Evolutionary conservation across 2,329 filamentous ascomycete genomes (phyloP).

Genomic region (Lasiodiplodia citricola): DNA sequence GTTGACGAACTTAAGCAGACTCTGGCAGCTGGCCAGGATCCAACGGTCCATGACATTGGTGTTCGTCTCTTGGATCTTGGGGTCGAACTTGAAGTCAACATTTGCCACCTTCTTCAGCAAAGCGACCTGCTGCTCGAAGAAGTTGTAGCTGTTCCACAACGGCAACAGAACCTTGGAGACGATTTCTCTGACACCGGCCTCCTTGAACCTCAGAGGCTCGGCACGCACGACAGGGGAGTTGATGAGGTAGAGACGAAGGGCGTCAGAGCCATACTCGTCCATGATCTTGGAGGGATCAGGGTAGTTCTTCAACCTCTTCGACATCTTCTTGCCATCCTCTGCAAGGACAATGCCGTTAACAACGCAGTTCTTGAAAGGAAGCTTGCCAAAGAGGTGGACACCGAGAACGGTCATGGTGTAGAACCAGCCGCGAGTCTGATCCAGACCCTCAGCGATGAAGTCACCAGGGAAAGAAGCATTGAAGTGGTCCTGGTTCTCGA

Average conservation of each 20-base stretch:
- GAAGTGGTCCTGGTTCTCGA: constrained; percentile 84
- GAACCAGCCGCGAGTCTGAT: constrained; percentile 97
- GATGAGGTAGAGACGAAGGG: constrained; percentile 92
- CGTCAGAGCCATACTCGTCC: constrained; percentile 87
- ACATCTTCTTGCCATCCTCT: constrained; percentile 98
- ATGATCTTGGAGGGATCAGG: constrained; percentile 85
- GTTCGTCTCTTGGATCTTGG: constrained; percentile 74
- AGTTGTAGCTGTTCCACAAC: constrained; percentile 96
- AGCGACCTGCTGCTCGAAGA: constrained; percentile 87
- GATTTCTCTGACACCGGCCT: constrained; percentile 90
- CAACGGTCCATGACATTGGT: constrained; percentile 95
- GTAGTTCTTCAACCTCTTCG: constrained; percentile 95
- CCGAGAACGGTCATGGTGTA: constrained; percentile 90
- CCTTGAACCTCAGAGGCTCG: constrained; percentile 89
- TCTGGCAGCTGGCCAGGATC: constrained; percentile 93
- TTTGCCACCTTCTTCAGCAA: constrained; percentile 85
- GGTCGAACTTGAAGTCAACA: constrained; percentile 79
- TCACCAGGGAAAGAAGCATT: constrained; percentile 84
- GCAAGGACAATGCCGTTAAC: constrained; percentile 94
- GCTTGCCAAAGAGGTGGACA: constrained; percentile 81
- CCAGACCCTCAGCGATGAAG: constrained; percentile 91
- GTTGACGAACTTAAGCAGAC: constrained; percentile 88
- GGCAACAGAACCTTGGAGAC: constrained; percentile 89
- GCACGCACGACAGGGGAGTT: constrained; percentile 94
- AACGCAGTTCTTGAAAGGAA: constrained; percentile 95